These are phyloP conservation scores for Aphanomyces stellatus DNA, from an alignment of 352 stramenopile genomes.

Conservation along the genomic window DNA sequence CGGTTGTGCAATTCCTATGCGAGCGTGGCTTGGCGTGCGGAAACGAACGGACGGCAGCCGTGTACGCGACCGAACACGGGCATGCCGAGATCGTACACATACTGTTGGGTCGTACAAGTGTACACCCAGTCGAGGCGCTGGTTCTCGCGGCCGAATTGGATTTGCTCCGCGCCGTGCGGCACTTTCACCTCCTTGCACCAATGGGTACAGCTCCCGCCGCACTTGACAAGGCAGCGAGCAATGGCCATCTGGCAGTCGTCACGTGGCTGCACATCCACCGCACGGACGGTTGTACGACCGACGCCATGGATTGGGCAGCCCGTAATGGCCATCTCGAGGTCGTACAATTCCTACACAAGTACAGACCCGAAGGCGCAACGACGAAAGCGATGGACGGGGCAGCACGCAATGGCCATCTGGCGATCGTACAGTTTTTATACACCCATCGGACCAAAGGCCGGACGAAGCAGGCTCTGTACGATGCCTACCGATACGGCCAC, in stretches of 20 bases:
- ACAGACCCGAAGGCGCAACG: background rate
- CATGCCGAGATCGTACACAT: background rate
- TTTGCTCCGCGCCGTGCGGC: too few relatives aligned
- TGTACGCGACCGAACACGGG: background rate
- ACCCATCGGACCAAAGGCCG: background rate
- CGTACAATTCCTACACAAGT: constrained; percentile 3
- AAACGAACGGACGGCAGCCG: background rate
- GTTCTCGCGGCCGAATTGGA: too few relatives aligned
- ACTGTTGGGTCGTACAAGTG: too few relatives aligned
- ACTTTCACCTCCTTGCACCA: too few relatives aligned
- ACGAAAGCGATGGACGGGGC: background rate
- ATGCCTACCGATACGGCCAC: background rate
- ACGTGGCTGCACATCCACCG: background rate
- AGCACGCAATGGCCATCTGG: background rate
- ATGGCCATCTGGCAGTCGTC: background rate
- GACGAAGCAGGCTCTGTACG: background rate
- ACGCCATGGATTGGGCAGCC: constrained; percentile 7
- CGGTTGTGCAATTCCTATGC: background rate
- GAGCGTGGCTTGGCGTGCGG: background rate
- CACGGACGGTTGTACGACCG: constrained; percentile 2
- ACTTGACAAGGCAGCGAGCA: background rate
- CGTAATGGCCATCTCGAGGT: background rate
- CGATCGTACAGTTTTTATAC: background rate
- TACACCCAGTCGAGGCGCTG: too few relatives aligned
- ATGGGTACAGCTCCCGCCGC: too few relatives aligned